A percentile compares a stretch with the other conserved stretches of the same genome.
These are phyloP conservation scores for Microcyclospora tardicrescens DNA, from an alignment of 2,329 filamentous ascomycete genomes.

Conservation along the genomic window DNA sequence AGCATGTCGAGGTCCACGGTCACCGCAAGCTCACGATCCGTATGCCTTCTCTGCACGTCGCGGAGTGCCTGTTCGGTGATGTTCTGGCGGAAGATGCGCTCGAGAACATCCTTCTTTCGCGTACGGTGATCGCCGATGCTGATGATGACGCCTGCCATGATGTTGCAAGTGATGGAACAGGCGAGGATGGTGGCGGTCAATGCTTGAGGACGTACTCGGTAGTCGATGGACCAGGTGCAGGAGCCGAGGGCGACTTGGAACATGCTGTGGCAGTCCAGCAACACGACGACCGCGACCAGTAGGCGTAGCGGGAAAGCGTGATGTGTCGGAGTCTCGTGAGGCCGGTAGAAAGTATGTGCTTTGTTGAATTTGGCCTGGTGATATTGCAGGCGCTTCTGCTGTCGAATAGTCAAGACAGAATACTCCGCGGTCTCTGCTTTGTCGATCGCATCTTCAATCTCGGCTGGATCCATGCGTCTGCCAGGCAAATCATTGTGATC, in stretches of 20 bases:
- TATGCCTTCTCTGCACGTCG: constrained; percentile 24
- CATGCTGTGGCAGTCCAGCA: constrained; percentile 67
- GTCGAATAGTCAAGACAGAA: constrained; percentile 49
- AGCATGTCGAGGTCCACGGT: constrained; percentile 7
- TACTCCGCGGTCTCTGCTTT: constrained; percentile 39
- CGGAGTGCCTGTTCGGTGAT: constrained; percentile 54
- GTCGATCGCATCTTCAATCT: constrained; percentile 26
- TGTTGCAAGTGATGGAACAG: constrained; percentile 65
- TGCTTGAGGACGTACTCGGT: constrained; percentile 54
- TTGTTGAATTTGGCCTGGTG: constrained; percentile 70
- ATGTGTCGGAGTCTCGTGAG: constrained; percentile 73
- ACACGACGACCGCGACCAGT: constrained; percentile 62
- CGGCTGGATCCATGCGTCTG: constrained; percentile 11
- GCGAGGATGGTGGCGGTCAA: constrained; percentile 71
- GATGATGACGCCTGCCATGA: constrained; percentile 64
- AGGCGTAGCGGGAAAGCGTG: constrained; percentile 63
- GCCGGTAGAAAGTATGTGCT: constrained; percentile 80
- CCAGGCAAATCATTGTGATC: constrained; percentile 58
- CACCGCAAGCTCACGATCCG: constrained; percentile 8
- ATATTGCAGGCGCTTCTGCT: constrained; percentile 58
- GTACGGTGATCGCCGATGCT: constrained; percentile 62
- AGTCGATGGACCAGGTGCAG: constrained; percentile 66
- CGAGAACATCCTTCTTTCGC: constrained; percentile 73
- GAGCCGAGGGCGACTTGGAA: constrained; percentile 70
- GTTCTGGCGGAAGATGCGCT: constrained; percentile 63